A percentile compares a stretch with the other conserved stretches of the same genome.
phyloP scores from a whole-genome alignment of 2,329 filamentous ascomycete genomes.

The Diaporthe amygdali region DNA sequence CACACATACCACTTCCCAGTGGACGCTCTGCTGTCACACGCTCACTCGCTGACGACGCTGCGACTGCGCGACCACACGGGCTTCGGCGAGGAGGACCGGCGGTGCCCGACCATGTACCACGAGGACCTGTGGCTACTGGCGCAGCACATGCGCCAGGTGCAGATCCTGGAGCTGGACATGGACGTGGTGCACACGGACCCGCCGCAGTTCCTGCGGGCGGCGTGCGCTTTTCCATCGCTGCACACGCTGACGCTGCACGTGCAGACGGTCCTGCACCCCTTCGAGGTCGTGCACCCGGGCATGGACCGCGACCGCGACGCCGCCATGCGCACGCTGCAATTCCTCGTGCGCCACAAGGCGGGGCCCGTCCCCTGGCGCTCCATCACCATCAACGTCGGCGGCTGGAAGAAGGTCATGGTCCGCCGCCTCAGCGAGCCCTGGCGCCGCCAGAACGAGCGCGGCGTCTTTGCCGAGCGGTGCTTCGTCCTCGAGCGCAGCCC shows the following conservation, averaged over 20 bases:
- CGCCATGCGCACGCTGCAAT: constrained; percentile 38
- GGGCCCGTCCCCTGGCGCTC: constrained; percentile 39
- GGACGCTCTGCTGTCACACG: constrained; percentile 45
- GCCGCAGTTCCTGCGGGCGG: constrained; percentile 41
- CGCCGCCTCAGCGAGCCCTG: constrained; percentile 47
- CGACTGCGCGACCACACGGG: constrained; percentile 51
- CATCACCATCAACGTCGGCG: constrained; percentile 53
- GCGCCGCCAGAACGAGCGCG: constrained; percentile 44
- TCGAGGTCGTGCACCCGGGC: constrained; percentile 33
- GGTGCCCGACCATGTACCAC: constrained; percentile 46
- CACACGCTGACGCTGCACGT: constrained; percentile 49
- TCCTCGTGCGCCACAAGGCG: constrained; percentile 37
- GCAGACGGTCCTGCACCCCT: constrained; percentile 45
- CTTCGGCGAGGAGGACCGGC: constrained; percentile 47
- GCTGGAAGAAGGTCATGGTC: constrained; percentile 51
- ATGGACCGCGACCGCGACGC: constrained; percentile 44
- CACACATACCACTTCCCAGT: constrained; percentile 46
- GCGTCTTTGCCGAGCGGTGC: constrained; percentile 53
- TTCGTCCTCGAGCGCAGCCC: constrained; percentile 44
- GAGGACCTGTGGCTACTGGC: constrained; percentile 42
- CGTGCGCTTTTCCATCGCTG: constrained; percentile 46
- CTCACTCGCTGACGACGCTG: constrained; percentile 41
- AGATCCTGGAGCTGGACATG: constrained; percentile 53
- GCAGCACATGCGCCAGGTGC: constrained; percentile 36
- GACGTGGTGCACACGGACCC: constrained; percentile 44